These are phyloP conservation scores for Atractiella rhizophila DNA, from an alignment of 768 basidiomycete genomes.

Conservation along the genomic window DNA sequence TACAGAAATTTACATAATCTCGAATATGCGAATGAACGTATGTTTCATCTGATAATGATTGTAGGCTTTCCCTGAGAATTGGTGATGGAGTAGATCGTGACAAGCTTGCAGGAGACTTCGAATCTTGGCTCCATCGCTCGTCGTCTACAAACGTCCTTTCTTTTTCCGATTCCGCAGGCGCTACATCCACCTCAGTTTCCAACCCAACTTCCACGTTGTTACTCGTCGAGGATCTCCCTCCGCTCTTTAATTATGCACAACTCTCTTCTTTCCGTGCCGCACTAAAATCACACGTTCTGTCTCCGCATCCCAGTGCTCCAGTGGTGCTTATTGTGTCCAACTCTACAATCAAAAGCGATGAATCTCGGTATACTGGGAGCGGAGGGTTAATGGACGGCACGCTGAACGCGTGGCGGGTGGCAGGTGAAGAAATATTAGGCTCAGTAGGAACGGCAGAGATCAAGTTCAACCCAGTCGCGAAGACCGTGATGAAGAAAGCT, in stretches of 20 bases:
- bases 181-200: neutral
- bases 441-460: conserved; percentile 58
- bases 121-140: conserved; percentile 39
- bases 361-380: no score
- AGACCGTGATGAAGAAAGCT: conserved; percentile 57
- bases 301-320: conserved; percentile 23
- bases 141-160: conserved; percentile 3
- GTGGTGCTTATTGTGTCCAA: conserved; percentile 65
- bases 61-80: conserved; percentile 4
- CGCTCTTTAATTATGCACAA: conserved; percentile 46
- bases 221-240: conserved; percentile 35
- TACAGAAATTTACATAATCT: conserved; percentile 32
- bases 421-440: conserved; percentile 42
- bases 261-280: conserved; percentile 42
- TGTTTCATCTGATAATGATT: neutral
- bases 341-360: conserved; percentile 48
- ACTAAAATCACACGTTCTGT: conserved; percentile 9
- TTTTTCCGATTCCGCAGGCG: neutral
- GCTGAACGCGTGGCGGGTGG: conserved; percentile 41
- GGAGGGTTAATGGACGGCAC: no score
- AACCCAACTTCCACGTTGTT: conserved; percentile 7
- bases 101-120: conserved; percentile 27
- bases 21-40: neutral
- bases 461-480: conserved; percentile 76
- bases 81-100: conserved; percentile 10